Percentiles rank a stretch among this genome's conserved stretches.
phyloP scores from a whole-genome alignment of 2,329 filamentous ascomycete species.

The Hypoxylon rubiginosum region DNA sequence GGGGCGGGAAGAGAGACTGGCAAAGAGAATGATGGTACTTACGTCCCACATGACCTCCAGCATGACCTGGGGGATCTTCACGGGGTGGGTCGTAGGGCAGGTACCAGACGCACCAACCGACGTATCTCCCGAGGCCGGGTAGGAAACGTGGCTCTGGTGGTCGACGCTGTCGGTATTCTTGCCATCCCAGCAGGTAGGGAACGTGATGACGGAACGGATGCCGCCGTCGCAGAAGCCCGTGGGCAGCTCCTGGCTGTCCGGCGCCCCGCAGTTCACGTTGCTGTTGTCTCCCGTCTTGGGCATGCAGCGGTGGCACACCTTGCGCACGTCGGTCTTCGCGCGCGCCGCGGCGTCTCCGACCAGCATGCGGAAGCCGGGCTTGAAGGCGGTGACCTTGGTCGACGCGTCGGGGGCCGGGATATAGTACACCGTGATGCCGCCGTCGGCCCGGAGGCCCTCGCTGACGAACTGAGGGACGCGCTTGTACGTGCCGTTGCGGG shows the following conservation, averaged over 20 bases:
- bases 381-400: slow-evolving; percentile 58
- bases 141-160: slow-evolving; percentile 65
- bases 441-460: slow-evolving; percentile 44
- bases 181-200: slow-evolving; percentile 70
- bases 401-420: slow-evolving; percentile 47
- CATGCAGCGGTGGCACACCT: slow-evolving; percentile 57
- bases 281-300: slow-evolving; percentile 38
- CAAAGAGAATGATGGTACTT: too few relatives aligned
- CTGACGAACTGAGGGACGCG: slow-evolving; percentile 47
- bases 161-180: slow-evolving; percentile 60
- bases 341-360: slow-evolving; percentile 55
- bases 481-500: slow-evolving; percentile 47
- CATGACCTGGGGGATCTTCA: slow-evolving; percentile 70
- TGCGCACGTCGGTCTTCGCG: slow-evolving; percentile 31
- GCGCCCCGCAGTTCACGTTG: slow-evolving; percentile 51
- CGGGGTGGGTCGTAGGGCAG: slow-evolving; percentile 64
- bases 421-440: slow-evolving; percentile 50
- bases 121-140: slow-evolving; percentile 54
- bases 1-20: neutral
- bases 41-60: slow-evolving; percentile 68
- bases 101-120: slow-evolving; percentile 53
- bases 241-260: slow-evolving; percentile 64
- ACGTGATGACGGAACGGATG: slow-evolving; percentile 64
- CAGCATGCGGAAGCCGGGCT: slow-evolving; percentile 61
- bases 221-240: slow-evolving; percentile 63